Evolutionary conservation across 805 yeast genomes (phyloP).

Genomic region (Brettanomyces nanus): DNA sequence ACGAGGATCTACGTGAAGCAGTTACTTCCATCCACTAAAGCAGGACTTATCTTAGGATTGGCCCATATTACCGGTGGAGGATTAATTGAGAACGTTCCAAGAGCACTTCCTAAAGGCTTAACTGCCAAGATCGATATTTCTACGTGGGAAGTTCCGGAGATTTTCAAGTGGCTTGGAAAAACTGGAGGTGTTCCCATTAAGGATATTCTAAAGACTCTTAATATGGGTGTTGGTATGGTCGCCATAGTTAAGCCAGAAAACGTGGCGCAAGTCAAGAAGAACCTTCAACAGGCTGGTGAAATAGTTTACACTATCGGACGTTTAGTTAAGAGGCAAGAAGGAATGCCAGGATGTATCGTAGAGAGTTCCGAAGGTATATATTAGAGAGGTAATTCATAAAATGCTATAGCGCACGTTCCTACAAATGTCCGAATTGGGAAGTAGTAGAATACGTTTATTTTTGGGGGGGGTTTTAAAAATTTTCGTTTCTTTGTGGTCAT

Average conservation of each 20-base stretch:
- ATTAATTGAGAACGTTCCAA: slow-evolving; percentile 88
- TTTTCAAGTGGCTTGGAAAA: slow-evolving; percentile 90
- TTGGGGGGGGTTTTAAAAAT: no score
- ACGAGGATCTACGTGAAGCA: slow-evolving; percentile 94
- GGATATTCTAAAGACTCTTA: slow-evolving; percentile 86
- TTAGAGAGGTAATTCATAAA: slow-evolving; percentile 12
- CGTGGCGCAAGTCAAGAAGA: slow-evolving; percentile 45
- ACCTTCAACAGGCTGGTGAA: slow-evolving; percentile 63
- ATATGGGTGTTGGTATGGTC: slow-evolving; percentile 96
- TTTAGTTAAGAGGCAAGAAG: slow-evolving; percentile 36
- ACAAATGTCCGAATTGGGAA: no score
- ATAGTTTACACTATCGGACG: slow-evolving; percentile 63
- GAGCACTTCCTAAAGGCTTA: slow-evolving; percentile 77
- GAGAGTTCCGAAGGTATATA: slow-evolving; percentile 35
- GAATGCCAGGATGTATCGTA: slow-evolving; percentile 58
- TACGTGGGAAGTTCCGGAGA: slow-evolving; percentile 78
- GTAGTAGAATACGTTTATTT: no score
- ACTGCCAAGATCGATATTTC: slow-evolving; percentile 75
- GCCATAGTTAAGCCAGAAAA: slow-evolving; percentile 67
- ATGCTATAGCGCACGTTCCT: no score
- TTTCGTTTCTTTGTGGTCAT: no score
- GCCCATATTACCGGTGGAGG: slow-evolving; percentile 99
- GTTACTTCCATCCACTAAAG: slow-evolving; percentile 62
- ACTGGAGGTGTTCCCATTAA: slow-evolving; percentile 82
- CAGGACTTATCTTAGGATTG: slow-evolving; percentile 69